Evolutionary conservation across 2,329 filamentous ascomycete species (phyloP), one percentile per base, ranked within the genome.

Genomic region (Fusarium succisae): DNA sequence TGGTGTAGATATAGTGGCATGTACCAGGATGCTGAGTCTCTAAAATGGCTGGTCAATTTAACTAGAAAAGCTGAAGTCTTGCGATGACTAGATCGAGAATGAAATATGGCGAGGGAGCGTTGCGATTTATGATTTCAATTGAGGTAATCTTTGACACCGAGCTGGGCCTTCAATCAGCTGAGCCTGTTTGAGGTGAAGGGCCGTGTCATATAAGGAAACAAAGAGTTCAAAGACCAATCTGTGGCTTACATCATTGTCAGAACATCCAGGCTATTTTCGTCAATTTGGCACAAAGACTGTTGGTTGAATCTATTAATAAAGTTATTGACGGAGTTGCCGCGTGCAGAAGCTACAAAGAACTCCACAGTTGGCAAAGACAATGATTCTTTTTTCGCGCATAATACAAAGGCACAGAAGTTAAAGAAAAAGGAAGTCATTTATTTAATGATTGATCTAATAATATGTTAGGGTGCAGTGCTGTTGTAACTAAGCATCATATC

Each of bases 181-280:
- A 35, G 32, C 0, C 14, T 35, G 14, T 35, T 15, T 15, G 4
- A 47, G 26, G 26, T 26, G 6, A 47, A 47, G 13, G 13, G 13
- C 13, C 18, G 15, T 3, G 24, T 3, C 26, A 0, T 11, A 28
- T 1, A 1, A 8, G 3, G 6, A 10, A 48, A 22, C 20, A 48
- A 48, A 22, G 44, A 22, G 13, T 8, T 28, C 1, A 15, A 28
- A 8, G 1, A 22, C 0, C 6, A 3, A 47, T 28, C 4, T 22
- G 10, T 5, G 13, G 14, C 6, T 14, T 5, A 5, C 24, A 7
- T 0, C 26, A 28, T 28, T 28, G 4, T 11, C 26, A 28, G 45
- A 18, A 6, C 9, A 8, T 0, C 3, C 26, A 28, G 20, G 13
- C 26, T 48, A 28, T 28, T 28, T 28, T 30, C 0, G 20, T 48